Base-by-base conservation (phyloP, 2,329 filamentous ascomycete genomes). In the Aspergillus luchuensis region DNA sequence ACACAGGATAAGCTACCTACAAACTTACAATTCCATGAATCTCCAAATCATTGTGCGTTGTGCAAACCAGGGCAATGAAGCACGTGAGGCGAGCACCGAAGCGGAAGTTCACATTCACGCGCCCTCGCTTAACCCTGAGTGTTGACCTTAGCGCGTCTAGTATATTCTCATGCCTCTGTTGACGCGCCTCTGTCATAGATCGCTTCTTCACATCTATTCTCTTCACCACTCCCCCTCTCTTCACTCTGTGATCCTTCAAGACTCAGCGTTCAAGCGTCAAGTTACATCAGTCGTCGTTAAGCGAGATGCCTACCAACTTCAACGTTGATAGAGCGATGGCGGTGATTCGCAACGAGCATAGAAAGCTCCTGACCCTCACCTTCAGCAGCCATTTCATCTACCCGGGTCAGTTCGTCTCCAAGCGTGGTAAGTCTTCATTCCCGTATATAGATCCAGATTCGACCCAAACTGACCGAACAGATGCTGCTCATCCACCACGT, bases 391-490 rank as follows among this genome's bases (percentile, higher is more conserved):
- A 25, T 8, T 23, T 21, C 10, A n/a, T 55, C 21, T 21, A 55
- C 5, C 38, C 52, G 0, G 52, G 52, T 4, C 38, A 55, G 10
- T 55, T 28, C 15, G 8, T 55, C 5, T 3, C 38, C 8, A 41
- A 43, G 39, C 8, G 15, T 13, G 36, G 52, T 55, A 55, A 17
- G 38, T 3, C 7, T 6, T 36, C 11, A 5, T 23, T 7, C 25
- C 17, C 4, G 19, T 15, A 8, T 5, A 8, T 7, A 11, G 3
- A 28, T 4, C 0, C 11, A 5, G 5, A 30, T 0, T 5, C 41
- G 28, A 2, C 2, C 21, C 1, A 10, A 10, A 33, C n/a, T 45
- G 13, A 41, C 21, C 8, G 11, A 17, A 10, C 52, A 55, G 52
- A 43, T 19, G 52, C 52, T 10, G 38, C 23, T 3, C 15, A 15